phyloP scores from a whole-genome alignment of 495 filamentous ascomycete genomes.

The Articulospora tetracladia region DNA sequence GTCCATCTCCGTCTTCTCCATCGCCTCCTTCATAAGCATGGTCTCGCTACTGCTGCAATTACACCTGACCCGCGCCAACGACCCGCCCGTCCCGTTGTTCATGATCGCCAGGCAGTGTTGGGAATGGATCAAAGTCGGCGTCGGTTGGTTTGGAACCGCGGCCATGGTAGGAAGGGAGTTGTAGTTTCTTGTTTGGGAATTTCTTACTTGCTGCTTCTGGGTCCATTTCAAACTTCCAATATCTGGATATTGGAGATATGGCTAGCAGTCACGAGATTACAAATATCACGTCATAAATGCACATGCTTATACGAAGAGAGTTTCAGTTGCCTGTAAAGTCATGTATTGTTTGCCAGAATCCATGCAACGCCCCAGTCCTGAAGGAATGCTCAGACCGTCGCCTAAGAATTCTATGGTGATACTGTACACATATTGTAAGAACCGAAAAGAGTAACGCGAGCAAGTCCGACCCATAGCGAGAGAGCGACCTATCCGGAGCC shows the following conservation, averaged over 20 bases:
- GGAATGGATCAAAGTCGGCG: slow-evolving; percentile 15
- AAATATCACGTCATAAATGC: slow-evolving; percentile 8
- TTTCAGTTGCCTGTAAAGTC: neutral
- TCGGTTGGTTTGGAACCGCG: slow-evolving; percentile 15
- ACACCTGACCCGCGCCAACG: slow-evolving; percentile 61
- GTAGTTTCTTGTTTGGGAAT: neutral
- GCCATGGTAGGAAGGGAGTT: slow-evolving; percentile 29
- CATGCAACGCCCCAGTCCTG: slow-evolving; percentile 20
- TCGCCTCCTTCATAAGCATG: slow-evolving; percentile 74
- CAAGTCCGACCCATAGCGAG: slow-evolving; percentile 12
- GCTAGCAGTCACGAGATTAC: neutral
- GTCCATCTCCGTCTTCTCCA: slow-evolving; percentile 71
- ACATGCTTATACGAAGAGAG: neutral
- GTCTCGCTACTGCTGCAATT: slow-evolving; percentile 64
- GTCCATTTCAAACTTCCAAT: too few species aligned
- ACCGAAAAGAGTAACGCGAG: slow-evolving; percentile 7
- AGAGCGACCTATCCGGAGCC: slow-evolving; percentile 19
- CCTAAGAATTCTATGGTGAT: slow-evolving; percentile 8
- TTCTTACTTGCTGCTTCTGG: too few species aligned
- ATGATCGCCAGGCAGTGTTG: slow-evolving; percentile 39
- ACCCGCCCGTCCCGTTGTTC: slow-evolving; percentile 59
- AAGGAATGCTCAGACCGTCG: slow-evolving; percentile 14
- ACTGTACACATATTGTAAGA: slow-evolving; percentile 15
- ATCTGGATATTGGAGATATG: neutral
- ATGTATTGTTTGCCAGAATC: slow-evolving; percentile 22